Evolutionary conservation across 164 flowering plant genomes (phyloP), one percentile per base, ranked within the genome.

Genomic region (Paratinospora sagittata): DNA sequence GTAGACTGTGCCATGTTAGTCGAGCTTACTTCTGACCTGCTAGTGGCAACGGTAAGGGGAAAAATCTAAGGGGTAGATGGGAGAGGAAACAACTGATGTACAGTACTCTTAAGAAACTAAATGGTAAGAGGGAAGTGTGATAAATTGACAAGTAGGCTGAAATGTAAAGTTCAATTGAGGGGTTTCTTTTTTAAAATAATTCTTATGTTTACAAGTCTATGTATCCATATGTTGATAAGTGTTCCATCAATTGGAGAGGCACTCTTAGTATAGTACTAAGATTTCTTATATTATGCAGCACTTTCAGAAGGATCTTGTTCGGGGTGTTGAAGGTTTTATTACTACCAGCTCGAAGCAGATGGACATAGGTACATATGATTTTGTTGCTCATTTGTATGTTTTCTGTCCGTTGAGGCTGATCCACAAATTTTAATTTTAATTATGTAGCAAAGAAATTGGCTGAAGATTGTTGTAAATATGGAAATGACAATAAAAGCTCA

Each of bases 261-360:
- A 8, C 16, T 49, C 16, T 12, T 21, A 63, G 23, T 11, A 45
- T 71, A 37, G 14, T 34, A 19, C 57, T 27, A 68, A 10, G 52
- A 9, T 3, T 78, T 70, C 17, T 66, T 72, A 27, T 78, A 45
- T 49, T 71, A 41, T 34, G 66, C 87, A 94, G 98, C 93, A 90
- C 86, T 86, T 86, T 75, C 98, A 94, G 74, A 85, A 77, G 84
- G 85, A 86, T 77, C 79, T 94, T 78, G 98, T 88, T 60, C 96
- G 91, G 43, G 94, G 92, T n/a, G 81, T 90, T 39, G 97, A 90
- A 82, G 85, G 85, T 75, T 84, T 83, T 71, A 75, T 85, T 47
- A 74, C 87, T 43, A 72, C 82, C 14, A 80, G 93, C 72, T 80
- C 82, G 47, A 90, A 90, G 81, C 90, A 90, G 73, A 80, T 86